Conservation (phyloP, 306 rosid genomes). For the Pyrus communis region DNA sequence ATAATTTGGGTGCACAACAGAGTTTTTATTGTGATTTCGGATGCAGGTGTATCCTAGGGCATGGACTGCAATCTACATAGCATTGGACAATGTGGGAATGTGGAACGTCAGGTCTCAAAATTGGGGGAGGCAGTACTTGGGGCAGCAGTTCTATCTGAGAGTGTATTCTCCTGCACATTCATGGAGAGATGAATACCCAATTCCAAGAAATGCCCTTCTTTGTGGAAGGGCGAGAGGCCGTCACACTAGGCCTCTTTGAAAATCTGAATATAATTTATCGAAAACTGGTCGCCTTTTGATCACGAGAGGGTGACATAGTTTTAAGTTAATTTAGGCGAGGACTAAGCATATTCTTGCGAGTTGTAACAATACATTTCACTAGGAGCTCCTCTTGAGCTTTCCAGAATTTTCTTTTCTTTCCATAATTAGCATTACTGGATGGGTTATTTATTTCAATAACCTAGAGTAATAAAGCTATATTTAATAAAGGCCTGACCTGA, state of each 20-base stretch:
- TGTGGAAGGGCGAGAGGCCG: constrained; percentile 84
- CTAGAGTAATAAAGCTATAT: neutral
- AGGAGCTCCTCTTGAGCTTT: constrained; percentile 44
- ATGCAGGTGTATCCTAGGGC: constrained; percentile 72
- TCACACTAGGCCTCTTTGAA: constrained; percentile 55
- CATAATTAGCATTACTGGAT: neutral
- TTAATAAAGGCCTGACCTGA: neutral
- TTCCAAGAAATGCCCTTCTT: constrained; percentile 77
- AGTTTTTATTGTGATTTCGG: neutral
- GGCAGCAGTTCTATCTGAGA: constrained; percentile 85
- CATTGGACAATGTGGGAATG: constrained; percentile 92
- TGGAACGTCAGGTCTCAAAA: constrained; percentile 91
- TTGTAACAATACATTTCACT: neutral
- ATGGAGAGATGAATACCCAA: constrained; percentile 66
- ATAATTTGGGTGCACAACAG: too few species aligned
- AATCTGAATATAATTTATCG: neutral
- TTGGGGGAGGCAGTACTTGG: constrained; percentile 93
- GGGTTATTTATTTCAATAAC: constrained; percentile 3
- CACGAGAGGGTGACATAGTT: constrained; percentile 60
- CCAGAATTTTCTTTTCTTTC: neutral
- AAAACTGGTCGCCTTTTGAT: constrained; percentile 8
- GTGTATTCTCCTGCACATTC: constrained; percentile 68
- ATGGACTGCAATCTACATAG: constrained; percentile 86
- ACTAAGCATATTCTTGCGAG: neutral
- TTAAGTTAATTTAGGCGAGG: neutral